phyloP scores from a whole-genome alignment of 2,329 filamentous ascomycete species.

The Xylariaceae sp. region DNA sequence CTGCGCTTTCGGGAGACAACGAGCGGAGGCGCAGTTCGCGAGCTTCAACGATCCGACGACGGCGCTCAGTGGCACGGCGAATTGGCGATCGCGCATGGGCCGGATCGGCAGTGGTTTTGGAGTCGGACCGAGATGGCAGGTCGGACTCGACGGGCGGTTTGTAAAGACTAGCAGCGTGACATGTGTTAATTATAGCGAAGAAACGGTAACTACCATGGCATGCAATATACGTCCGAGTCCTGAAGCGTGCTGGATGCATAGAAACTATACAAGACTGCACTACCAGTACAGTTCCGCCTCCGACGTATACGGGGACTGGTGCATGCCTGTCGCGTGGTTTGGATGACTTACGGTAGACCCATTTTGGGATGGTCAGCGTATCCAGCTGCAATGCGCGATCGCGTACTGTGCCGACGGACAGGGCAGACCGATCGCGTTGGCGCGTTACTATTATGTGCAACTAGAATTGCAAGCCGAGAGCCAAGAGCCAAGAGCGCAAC shows the following conservation, averaged over 20 bases:
- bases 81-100: constrained; percentile 37
- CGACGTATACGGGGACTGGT: constrained; percentile 1
- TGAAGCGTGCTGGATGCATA: neutral
- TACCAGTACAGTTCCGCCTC: neutral
- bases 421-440: neutral
- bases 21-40: constrained; percentile 30
- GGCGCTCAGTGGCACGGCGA: constrained; percentile 30
- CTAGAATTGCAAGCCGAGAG: neutral
- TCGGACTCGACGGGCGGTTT: constrained; percentile 43
- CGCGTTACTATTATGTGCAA: neutral
- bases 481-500: neutral
- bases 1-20: neutral
- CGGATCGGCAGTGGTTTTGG: constrained; percentile 26
- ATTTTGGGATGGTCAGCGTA: constrained; percentile 29
- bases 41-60: constrained; percentile 33
- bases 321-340: constrained; percentile 19
- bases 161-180: constrained; percentile 36
- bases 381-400: constrained; percentile 11
- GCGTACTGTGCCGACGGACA: constrained; percentile 4
- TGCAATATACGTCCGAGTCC: neutral
- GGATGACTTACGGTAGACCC: constrained; percentile 44
- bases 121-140: constrained; percentile 33
- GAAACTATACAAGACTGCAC: no score
- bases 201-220: neutral
- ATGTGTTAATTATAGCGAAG: constrained; percentile 13